A percentile compares a stretch with the other conserved stretches of the same genome.
These are phyloP conservation scores for Pyropia yezoensis DNA, from an alignment of 23 red algal species.

Conservation along the genomic window DNA sequence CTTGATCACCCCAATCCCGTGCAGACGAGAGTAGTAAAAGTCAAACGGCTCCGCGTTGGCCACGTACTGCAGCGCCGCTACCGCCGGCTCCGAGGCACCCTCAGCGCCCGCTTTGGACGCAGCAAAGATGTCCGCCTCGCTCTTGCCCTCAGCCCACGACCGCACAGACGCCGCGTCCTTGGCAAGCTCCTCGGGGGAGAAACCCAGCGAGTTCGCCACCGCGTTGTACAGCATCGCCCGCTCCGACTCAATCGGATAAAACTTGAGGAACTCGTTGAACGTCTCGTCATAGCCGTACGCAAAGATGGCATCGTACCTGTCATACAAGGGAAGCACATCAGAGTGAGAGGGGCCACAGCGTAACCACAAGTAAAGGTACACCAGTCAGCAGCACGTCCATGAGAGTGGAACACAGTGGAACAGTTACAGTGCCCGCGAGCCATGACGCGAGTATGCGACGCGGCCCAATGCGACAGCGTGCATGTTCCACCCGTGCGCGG, in stretches of 20 bases:
- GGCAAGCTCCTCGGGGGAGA: constrained; percentile 19
- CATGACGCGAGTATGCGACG: no score
- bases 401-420: no score
- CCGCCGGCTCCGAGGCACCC: constrained; percentile 22
- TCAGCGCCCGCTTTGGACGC: constrained; percentile 12
- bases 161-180: constrained; percentile 16
- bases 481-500: no score
- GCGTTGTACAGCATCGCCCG: constrained; percentile 28
- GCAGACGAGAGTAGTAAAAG: constrained; percentile 68
- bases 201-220: constrained; percentile 14
- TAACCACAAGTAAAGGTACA: no score
- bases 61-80: constrained; percentile 43
- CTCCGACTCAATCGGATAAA: constrained; percentile 58
- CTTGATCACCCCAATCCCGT: constrained; percentile 66
- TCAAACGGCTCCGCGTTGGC: constrained; percentile 29
- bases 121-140: constrained; percentile 41
- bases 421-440: no score
- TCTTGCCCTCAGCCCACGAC: constrained; percentile 50
- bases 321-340: no score
- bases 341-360: no score
- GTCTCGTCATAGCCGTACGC: constrained; percentile 60
- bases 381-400: no score
- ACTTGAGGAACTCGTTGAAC: constrained; percentile 49
- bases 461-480: no score
- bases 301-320: constrained; percentile 65